Evolutionary conservation across 345 rosid species (phyloP), one percentile per base, ranked within the genome.

Genomic region (Abelmoschus esculentus): DNA sequence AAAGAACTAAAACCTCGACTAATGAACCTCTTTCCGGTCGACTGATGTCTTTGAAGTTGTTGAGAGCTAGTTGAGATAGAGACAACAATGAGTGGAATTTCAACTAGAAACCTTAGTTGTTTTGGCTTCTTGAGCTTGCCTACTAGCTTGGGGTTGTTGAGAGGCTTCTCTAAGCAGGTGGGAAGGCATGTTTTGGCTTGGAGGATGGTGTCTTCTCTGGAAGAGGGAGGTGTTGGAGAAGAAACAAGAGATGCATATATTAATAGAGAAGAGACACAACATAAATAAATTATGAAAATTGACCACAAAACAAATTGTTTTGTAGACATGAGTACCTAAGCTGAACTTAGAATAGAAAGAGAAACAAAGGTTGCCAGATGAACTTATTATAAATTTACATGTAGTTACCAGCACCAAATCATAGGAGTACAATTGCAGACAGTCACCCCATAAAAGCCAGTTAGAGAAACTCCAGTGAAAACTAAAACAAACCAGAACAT

Each of bases 151-250:
- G 91, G 93, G 74, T 87, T 90, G 81, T 89, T 85, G 53, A 90
- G 85, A 49, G 96, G 90, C 83, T 85, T 92, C 72, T 81, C 77
- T 32, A 92, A 82, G 73, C 86, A 80, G 68, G 84, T 81, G 9
- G 86, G 75, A 80, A 92, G 87, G 76, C 90, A 90, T 74, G 85
- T 89, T 67, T 84, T 90, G 78, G 93, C 93, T 80, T 87, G 92
- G 69, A 78, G 82, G 58, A 90, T 82, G 71, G 98, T 92, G 76
- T 93, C 96, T 80, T 87, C 97, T 78, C 79, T 90, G 70, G 97
- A 80, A 15, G 74, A 49, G 7, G 93, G 90, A 64, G 93, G 86
- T 59, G 73, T 54, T 18, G 93, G 72, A 70, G 85, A 71, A 69
- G 96, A 82, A 15, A 80, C 69, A 19, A 54, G 59, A 42, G 82